A percentile compares a stretch with the other conserved stretches of the same genome.
phyloP scores from a whole-genome alignment of 345 rosid genomes.

The Jatropha curcas region DNA sequence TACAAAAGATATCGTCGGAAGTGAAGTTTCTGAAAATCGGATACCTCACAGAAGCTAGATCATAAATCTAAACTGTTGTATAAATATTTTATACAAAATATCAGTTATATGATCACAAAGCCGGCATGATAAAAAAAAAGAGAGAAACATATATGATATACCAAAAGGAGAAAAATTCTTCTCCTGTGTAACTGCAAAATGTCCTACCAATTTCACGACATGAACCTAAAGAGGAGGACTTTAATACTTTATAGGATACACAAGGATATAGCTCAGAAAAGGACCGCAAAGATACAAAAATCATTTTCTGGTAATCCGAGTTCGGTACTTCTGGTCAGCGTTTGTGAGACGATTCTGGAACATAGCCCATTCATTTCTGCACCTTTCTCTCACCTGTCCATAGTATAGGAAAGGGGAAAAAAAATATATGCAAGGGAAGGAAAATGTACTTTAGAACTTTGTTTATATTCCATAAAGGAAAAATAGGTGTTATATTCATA shows the following conservation, averaged over 20 bases:
- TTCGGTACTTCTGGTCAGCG: conserved; percentile 61
- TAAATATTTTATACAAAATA: too few relatives aligned
- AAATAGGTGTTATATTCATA: background rate
- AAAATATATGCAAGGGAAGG: background rate
- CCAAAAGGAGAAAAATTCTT: background rate
- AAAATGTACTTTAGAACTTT: background rate
- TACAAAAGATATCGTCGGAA: too few relatives aligned
- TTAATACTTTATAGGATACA: conserved; percentile 15
- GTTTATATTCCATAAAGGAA: background rate
- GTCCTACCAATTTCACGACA: background rate
- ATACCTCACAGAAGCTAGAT: background rate
- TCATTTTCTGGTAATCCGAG: conserved; percentile 36
- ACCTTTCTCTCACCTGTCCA: conserved; percentile 76
- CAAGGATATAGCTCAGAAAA: conserved; percentile 21
- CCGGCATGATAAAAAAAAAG: background rate
- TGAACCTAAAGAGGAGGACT: background rate
- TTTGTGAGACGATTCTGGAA: conserved; percentile 64
- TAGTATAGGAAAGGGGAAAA: background rate
- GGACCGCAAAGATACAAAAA: background rate
- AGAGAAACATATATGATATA: background rate
- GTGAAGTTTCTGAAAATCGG: background rate
- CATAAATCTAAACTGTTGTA: too few relatives aligned
- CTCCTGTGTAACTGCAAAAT: conserved; percentile 16
- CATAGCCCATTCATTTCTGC: conserved; percentile 77
- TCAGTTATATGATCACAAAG: too few relatives aligned